Percentiles rank a stretch among this genome's conserved stretches.
Evolutionary conservation across 768 basidiomycete species (phyloP).

Genomic region (Podaxis pistillaris): DNA sequence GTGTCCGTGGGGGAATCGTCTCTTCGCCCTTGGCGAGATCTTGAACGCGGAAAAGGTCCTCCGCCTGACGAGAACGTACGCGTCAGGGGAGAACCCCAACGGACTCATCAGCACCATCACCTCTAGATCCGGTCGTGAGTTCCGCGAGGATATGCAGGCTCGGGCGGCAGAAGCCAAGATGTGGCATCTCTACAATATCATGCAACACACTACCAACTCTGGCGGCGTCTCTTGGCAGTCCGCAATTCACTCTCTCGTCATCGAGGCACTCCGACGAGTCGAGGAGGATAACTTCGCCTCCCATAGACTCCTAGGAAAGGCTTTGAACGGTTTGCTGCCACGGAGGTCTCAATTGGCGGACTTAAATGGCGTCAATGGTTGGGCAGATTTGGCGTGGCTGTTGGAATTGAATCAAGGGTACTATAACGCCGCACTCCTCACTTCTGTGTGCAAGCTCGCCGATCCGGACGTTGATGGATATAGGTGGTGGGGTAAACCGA

Average conservation of each 20-base stretch:
- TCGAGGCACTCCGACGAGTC: constrained; percentile 22
- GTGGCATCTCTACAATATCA: constrained; percentile 22
- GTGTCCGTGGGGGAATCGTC: constrained; percentile 6
- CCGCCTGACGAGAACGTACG: background rate
- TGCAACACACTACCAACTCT: constrained; percentile 19
- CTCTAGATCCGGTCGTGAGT: background rate
- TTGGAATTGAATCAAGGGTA: constrained; percentile 19
- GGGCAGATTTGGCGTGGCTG: constrained; percentile 25
- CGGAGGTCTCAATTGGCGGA: constrained; percentile 17
- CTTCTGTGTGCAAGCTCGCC: constrained; percentile 21
- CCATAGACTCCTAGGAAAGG: constrained; percentile 22
- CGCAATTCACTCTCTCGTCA: constrained; percentile 21
- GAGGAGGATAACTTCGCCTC: constrained; percentile 14
- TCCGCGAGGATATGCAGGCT: background rate
- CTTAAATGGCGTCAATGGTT: constrained; percentile 17
- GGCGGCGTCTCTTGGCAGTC: constrained; percentile 19
- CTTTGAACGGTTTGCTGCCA: constrained; percentile 24
- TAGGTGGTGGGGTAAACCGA: constrained; percentile 13
- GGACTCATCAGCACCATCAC: background rate
- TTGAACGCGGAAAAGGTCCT: background rate
- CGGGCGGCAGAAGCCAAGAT: constrained; percentile 12
- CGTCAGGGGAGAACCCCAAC: background rate
- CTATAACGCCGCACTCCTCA: constrained; percentile 22
- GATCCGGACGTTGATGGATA: constrained; percentile 3
- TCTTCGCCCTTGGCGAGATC: constrained; percentile 6